Base-by-base conservation (phyloP, 2,329 filamentous ascomycete genomes). In the Rhynchosporium agropyri region DNA sequence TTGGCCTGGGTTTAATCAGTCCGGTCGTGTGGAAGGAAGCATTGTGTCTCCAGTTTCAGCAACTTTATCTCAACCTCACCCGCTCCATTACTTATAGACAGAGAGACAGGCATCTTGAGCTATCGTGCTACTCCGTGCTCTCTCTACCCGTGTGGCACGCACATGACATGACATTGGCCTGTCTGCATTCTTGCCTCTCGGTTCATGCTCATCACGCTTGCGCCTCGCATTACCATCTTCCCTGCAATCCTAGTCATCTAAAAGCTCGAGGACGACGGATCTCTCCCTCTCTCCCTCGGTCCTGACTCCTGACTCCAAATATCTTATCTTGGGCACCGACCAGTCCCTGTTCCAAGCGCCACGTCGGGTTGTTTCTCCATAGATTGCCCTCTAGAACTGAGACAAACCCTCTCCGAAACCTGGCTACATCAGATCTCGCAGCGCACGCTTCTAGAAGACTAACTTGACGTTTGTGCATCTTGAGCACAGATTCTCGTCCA, bases 31-130 rank as follows among this genome's bases (percentile, higher is more conserved):
- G 56, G 58, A 65, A 56, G 61, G 51, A 40, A 56, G 48, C 40
- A 57, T 26, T 45, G 57, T 53, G 57, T 61, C 54, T 58, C 59
- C 26, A 51, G 51, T 61, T 53, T 65, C 54, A 45, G 50, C 60
- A 68, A 66, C 63, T 67, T 49, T 68, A 67, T 68, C 63, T 63
- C 61, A 63, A 67, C 68, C 48, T 67, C 66, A 68, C 51, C 61
- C 45, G 8, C 45, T 43, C 36, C 36, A 61, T 51, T 60, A 26
- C 48, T 29, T 20, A 36, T 1, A 36, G 33, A 6, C 33, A 36
- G 33, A 6, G 6, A 36, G 33, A 6, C 33, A 20, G 36, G 20
- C 50, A 45, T 36, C 57, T 59, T 36, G 55, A 26, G 51, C n/a
- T 26, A 13, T 46, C 20, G n/a, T 10, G 8, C 43, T 64, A 46